Base-by-base conservation (phyloP, 805 yeast genomes). In the Priceomyces melissophilus region DNA sequence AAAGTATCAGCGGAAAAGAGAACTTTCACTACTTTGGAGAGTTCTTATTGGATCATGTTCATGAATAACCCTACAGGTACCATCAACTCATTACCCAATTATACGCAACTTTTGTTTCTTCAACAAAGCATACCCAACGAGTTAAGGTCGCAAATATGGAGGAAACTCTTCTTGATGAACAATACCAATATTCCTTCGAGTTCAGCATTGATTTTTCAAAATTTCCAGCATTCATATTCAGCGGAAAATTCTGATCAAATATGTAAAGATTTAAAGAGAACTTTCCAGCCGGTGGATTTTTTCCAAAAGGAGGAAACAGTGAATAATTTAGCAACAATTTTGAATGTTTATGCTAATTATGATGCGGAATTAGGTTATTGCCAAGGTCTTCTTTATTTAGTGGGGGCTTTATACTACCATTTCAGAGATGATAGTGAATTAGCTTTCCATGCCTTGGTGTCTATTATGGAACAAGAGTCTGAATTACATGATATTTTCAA, bases 301-400 rank as follows among this genome's bases (percentile, higher is more conserved):
- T 79, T 81, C 58, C 61, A 65, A 33, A 57, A 65, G 26, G 62
- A 56, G 12, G 60, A 63, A 13, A 77, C 79, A 15, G 69, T 75
- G 39, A 45, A 53, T 8, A 65, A 67, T 46, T 71, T 81, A 42
- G 79, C 78, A 30, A 72, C 73, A 20, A 73, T 81, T 25, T 63
- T 81, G 44, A 77, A 81, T 42, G 85, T 83, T 1, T 81, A 76
- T 50, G 78, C 81, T 37, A 76, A 79, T 47, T 81, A 78, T 52
- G 85, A 81, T 58, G 71, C 72, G 39, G 82, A 80, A 48, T 75
- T 81, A 48, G 87, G 87, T 9, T 81, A 81, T 52, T 81, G 87
- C 54, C 87, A 81, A 55, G 87, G 87, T 5, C 61, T 81, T 13
- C 71, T 82, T 17, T 81, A 81, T 50, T 61, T 81, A 34, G 84